Evolutionary conservation across 1,139 yeast genomes (phyloP), one percentile per base, ranked within the genome.

Genomic region (Yamadazyma mexicana): DNA sequence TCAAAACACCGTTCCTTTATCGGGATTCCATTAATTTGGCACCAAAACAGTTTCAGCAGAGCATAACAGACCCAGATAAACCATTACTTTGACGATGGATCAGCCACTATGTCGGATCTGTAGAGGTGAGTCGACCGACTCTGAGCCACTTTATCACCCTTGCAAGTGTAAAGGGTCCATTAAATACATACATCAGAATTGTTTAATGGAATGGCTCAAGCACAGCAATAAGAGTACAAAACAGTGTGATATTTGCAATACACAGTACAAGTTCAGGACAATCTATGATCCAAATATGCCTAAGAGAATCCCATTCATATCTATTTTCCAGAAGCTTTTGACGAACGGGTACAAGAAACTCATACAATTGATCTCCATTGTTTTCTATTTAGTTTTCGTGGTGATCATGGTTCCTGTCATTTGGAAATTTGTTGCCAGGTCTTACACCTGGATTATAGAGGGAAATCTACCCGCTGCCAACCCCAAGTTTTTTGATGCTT

Each of bases 161-260:
- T 92, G 99, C 63, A 83, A 79, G 55, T 92, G 98, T 62, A 76
- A 89, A 44, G 99, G 99, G 2, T 85, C 96, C 22, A 94, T 92
- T 56, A 86, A 86, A 58, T 89, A 82, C 55, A 87, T 92, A 41
- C 99, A 92, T 62, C 95, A 92, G 59, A 94, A 84, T 37, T 92
- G 98, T 64, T 66, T 92, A 35, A 69, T 83, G 53, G 95, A 88
- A 56, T 92, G 99, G 99, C 73, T 92, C 30, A 73, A 73, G 42
- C 77, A 70, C 52, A 79, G 82, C 49, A 79, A 86, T 34, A 73
- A 78, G 46, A 71, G 78, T 37, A 70, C 76, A 32, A 76, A 81
- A 34, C 74, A 77, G 33, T 92, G 99, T 72, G 98, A 92, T 58
- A 87, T 92, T 26, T 92, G 99, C 58, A 84, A 88, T 53, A 73